phyloP scores from a whole-genome alignment of 805 yeast genomes.

The Saturnispora galanensis region DNA sequence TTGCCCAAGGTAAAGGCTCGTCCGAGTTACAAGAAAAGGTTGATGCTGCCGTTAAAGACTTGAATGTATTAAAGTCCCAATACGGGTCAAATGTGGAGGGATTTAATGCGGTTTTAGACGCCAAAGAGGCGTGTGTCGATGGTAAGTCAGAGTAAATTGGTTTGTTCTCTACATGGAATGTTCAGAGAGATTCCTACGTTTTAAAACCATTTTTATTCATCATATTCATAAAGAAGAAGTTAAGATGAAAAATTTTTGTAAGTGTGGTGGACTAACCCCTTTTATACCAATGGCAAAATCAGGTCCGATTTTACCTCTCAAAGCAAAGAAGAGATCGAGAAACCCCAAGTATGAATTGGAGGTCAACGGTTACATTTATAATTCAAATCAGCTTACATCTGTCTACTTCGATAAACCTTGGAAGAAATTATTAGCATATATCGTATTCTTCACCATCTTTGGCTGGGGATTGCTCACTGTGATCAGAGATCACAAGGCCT shows the following conservation, averaged over 20 bases:
- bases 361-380: constrained; percentile 1
- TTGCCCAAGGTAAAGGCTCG: constrained; percentile 11
- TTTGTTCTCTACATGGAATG: background rate
- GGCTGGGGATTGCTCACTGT: constrained; percentile 9
- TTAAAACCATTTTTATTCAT: constrained; percentile 2
- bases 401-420: constrained; percentile 6
- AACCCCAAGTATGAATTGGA: constrained; percentile 4
- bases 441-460: constrained; percentile 9
- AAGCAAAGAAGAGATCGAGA: background rate
- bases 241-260: background rate
- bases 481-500: constrained; percentile 1
- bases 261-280: too few relatives aligned
- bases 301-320: background rate
- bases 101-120: constrained; percentile 8
- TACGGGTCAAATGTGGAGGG: constrained; percentile 19
- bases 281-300: constrained; percentile 1
- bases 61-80: constrained; percentile 16
- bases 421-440: constrained; percentile 10
- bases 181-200: constrained; percentile 6
- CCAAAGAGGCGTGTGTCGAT: background rate
- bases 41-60: constrained; percentile 22
- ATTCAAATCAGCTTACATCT: constrained; percentile 1
- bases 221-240: constrained; percentile 4
- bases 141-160: constrained; percentile 3
- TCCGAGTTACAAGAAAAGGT: constrained; percentile 18